These are phyloP conservation scores for Cucumis variabilis DNA, from an alignment of 331 rosid genomes.

Conservation along the genomic window DNA sequence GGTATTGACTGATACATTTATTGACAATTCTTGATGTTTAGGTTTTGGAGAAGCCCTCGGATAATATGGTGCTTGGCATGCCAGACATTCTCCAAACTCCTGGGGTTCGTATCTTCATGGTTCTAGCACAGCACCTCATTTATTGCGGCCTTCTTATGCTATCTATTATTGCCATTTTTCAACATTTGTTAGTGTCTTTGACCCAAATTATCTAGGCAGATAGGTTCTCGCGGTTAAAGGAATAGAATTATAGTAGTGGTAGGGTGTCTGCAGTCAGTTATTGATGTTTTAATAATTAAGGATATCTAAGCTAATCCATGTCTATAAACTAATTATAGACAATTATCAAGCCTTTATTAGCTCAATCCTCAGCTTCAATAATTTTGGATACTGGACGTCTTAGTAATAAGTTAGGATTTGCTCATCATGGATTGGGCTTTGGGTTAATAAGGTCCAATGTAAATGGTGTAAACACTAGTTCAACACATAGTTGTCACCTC, in stretches of 20 bases:
- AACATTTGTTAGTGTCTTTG: not conserved
- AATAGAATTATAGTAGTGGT: not conserved
- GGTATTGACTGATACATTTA: slow-evolving; percentile 25
- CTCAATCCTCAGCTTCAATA: not conserved
- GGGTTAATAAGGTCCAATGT: not conserved
- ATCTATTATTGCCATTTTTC: slow-evolving; percentile 2
- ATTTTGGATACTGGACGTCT: not conserved
- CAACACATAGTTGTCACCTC: not conserved
- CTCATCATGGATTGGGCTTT: not conserved
- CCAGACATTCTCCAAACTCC: slow-evolving; percentile 67
- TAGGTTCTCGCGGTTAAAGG: not conserved
- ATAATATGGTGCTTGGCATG: slow-evolving; percentile 48
- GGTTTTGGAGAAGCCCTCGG: slow-evolving; percentile 70
- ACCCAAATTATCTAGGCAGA: not conserved
- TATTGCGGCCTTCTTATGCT: not conserved
- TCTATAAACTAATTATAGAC: not conserved
- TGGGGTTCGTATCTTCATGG: slow-evolving; percentile 59
- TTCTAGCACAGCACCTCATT: not conserved
- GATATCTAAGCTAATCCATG: not conserved
- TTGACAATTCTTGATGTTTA: slow-evolving; percentile 33
- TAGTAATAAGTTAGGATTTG: not conserved
- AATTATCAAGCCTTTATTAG: not conserved
- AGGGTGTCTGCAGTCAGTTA: not conserved
- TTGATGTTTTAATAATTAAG: not conserved
- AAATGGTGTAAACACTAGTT: not conserved